Conservation (phyloP, 2,329 filamentous ascomycete species). For the Monosporascus sp. region DNA sequence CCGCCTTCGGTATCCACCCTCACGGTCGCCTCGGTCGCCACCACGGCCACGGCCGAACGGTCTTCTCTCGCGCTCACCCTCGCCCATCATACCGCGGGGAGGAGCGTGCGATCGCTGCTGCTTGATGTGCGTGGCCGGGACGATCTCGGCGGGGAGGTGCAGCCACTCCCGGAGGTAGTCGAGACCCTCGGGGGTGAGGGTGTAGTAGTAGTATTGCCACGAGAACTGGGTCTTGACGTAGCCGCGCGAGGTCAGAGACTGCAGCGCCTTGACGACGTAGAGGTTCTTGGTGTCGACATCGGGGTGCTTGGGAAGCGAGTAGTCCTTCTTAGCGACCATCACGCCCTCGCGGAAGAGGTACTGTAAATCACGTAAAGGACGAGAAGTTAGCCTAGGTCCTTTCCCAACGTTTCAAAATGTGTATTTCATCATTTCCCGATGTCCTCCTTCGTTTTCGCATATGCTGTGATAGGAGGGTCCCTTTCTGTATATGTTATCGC, state of each 20-base stretch:
- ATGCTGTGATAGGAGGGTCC: background rate
- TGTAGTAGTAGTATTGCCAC: conserved; percentile 99
- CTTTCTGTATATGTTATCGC: background rate
- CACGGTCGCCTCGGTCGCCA: conserved; percentile 63
- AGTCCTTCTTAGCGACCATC: conserved; percentile 99
- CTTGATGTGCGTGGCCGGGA: conserved; percentile 99
- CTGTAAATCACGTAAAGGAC: conserved; percentile 39
- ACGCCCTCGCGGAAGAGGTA: conserved; percentile 94
- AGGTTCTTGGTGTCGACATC: conserved; percentile 99
- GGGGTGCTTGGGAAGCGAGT: conserved; percentile 93
- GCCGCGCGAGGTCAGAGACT: conserved; percentile 96
- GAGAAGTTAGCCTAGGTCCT: conserved; percentile 23
- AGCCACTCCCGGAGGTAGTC: conserved; percentile 99
- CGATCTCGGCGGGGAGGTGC: conserved; percentile 98
- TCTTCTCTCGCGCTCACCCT: conserved; percentile 75
- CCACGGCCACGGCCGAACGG: conserved; percentile 77
- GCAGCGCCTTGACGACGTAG: conserved; percentile 97
- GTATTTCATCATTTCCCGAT: no score
- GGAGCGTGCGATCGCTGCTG: conserved; percentile 98
- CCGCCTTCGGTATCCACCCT: conserved; percentile 89
- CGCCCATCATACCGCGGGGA: conserved; percentile 97
- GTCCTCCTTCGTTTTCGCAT: conserved; percentile 1
- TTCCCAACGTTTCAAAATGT: no score
- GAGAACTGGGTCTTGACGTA: conserved; percentile 99
- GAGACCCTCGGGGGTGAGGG: conserved; percentile 97